Conservation (phyloP, 2,329 filamentous ascomycete genomes). For the Pyricularia grisea region DNA sequence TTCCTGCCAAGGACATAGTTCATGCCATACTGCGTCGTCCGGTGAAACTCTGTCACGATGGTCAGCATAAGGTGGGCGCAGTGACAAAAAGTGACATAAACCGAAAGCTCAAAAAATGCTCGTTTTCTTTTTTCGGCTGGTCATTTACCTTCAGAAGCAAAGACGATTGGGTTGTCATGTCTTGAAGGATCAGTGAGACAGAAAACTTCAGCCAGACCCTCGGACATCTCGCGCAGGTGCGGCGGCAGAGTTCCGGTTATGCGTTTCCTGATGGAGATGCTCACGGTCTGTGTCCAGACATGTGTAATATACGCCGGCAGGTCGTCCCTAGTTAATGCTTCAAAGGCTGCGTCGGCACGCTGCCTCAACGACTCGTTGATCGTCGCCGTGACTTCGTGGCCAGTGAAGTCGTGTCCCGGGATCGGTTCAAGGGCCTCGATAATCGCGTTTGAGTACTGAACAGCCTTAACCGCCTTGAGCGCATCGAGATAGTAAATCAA, state of each 20-base stretch:
- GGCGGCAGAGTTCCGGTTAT: constrained; percentile 58
- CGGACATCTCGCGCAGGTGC: constrained; percentile 57
- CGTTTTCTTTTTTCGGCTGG: too few relatives aligned
- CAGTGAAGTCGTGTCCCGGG: constrained; percentile 44
- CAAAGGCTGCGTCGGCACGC: constrained; percentile 56
- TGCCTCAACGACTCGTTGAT: constrained; percentile 49
- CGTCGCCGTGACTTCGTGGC: constrained; percentile 38
- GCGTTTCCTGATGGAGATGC: constrained; percentile 55
- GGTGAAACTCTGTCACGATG: constrained; percentile 51
- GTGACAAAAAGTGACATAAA: neutral
- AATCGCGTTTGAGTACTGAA: constrained; percentile 62
- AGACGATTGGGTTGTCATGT: constrained; percentile 66
- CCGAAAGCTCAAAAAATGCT: neutral
- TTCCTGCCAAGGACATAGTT: constrained; percentile 66
- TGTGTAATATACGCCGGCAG: constrained; percentile 64
- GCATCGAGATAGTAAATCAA: constrained; percentile 65
- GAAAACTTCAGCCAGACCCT: constrained; percentile 68
- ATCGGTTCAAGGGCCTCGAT: constrained; percentile 50
- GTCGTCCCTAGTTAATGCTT: constrained; percentile 55
- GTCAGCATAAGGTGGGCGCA: neutral
- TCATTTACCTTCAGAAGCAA: constrained; percentile 58
- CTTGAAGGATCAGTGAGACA: constrained; percentile 67
- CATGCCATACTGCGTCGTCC: constrained; percentile 67
- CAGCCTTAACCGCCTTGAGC: constrained; percentile 60
- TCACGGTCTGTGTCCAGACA: constrained; percentile 60